Evolutionary conservation across 192 early-diverging fungal genomes (phyloP).

Genomic region (Linderina pennispora): DNA sequence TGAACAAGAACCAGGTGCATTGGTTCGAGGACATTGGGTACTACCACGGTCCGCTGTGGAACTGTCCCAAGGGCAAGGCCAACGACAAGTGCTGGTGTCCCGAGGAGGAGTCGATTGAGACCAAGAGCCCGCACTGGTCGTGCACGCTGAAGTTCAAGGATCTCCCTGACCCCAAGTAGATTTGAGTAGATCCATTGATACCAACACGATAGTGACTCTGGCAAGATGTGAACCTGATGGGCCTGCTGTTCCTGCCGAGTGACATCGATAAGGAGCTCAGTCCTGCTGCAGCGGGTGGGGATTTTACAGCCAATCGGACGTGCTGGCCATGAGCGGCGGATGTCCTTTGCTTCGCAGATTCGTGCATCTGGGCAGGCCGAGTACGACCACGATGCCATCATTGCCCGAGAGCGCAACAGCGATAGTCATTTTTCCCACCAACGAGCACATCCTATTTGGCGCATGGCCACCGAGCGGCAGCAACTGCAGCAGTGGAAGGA

Average conservation of each 20-base stretch:
- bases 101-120: constrained; percentile 37
- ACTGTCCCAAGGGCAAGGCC: constrained; percentile 30
- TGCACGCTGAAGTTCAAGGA: constrained; percentile 37
- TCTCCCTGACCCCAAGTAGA: constrained; percentile 17
- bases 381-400: no score
- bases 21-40: constrained; percentile 64
- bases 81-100: constrained; percentile 42
- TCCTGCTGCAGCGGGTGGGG: neutral
- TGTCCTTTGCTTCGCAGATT: neutral
- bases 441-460: no score
- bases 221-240: neutral
- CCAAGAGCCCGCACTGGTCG: constrained; percentile 34
- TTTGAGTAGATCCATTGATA: neutral
- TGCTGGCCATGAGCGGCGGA: neutral
- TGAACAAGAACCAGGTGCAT: constrained; percentile 50
- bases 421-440: no score
- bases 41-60: constrained; percentile 42
- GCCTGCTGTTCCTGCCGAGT: neutral
- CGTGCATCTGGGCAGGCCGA: no score
- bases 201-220: neutral
- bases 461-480: no score
- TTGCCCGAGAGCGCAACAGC: no score
- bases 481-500: no score
- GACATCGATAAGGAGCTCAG: neutral
- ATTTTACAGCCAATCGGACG: neutral